Evolutionary conservation across 2,329 filamentous ascomycete species (phyloP), one percentile per base, ranked within the genome.

Genomic region (Phaeosphaeria sp.): DNA sequence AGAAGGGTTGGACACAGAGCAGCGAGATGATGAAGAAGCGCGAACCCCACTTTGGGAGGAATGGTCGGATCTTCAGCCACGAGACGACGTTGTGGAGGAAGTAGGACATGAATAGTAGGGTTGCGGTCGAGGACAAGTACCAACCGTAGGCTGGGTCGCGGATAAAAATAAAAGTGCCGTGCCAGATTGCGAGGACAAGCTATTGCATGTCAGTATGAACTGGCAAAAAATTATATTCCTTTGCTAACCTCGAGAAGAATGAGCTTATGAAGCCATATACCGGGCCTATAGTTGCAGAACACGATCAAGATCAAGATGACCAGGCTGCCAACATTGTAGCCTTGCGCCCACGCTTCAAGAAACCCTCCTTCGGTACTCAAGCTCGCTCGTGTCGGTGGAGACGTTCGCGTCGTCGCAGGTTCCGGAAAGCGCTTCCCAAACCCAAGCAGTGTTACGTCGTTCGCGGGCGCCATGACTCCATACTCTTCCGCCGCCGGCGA

Each of bases 151-250:
- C 44, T 8, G 73, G 74, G 36, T 76, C 73, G 4, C 67, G 21
- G 18, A 67, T 54, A 45, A 76, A 76, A 40, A 75, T 76, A 53
- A 76, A 76, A 1, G 73, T 75, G 6, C 74, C 74, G 39, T 76
- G 74, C 70, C 71, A 74, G 11, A 76, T 65, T 7, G 74, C 74
- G n/a, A 75, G 69, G 46, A 75, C 60, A 17, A 76, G 72, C 73
- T 75, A 9, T 7, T 13, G 2, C 9, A 20, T 4, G 6, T 73
- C 24, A 69, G 57, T 56, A 43, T 3, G 9, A 5, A 15, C 6
- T 49, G 8, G n/a, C 13, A 27, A 8, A 42, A 2, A 7, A 15
- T 6, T 25, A 18, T 22, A 13, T 8, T 13, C 1, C 3, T 17
- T 30, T 2, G 39, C 59, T 25, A 51, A 72, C 71, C 57, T 76